Evolutionary conservation across 371 early-diverging fungal species (phyloP).

Genomic region (Mortierella sp.): DNA sequence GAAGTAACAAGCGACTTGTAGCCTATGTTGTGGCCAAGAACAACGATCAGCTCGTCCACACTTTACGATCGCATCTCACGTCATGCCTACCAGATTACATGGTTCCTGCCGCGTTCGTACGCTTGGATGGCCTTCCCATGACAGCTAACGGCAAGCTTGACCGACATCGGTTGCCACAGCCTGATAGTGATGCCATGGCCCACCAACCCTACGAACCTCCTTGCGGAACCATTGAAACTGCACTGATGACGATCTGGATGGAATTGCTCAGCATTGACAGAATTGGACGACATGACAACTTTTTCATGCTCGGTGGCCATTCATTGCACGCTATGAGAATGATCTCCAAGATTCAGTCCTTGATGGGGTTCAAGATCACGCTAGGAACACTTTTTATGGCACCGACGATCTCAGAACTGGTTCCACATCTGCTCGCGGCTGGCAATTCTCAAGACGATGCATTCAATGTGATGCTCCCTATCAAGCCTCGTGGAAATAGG

Average conservation of each 20-base stretch:
- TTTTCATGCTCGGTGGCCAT: conserved; percentile 39
- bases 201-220: conserved; percentile 13
- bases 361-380: not conserved
- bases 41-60: conserved; percentile 1
- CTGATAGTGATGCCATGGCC: conserved; percentile 4
- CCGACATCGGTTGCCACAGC: conserved; percentile 20
- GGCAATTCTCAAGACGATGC: conserved; percentile 8
- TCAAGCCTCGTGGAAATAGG: conserved; percentile 8
- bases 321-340: conserved; percentile 30
- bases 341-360: conserved; percentile 4
- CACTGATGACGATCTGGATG: conserved; percentile 15
- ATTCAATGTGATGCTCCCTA: conserved; percentile 7
- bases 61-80: conserved; percentile 7
- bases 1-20: conserved; percentile 17
- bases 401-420: conserved; percentile 8
- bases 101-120: conserved; percentile 31
- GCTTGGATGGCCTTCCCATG: conserved; percentile 13
- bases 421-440: not conserved
- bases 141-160: conserved; percentile 26
- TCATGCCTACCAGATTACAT: conserved; percentile 30
- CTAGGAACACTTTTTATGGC: conserved; percentile 7
- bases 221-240: conserved; percentile 11
- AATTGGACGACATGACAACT: conserved; percentile 29
- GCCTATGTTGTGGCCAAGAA: conserved; percentile 17
- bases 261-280: conserved; percentile 13